phyloP scores from a whole-genome alignment of 768 basidiomycete species.

The Auricularia auricula-judae region DNA sequence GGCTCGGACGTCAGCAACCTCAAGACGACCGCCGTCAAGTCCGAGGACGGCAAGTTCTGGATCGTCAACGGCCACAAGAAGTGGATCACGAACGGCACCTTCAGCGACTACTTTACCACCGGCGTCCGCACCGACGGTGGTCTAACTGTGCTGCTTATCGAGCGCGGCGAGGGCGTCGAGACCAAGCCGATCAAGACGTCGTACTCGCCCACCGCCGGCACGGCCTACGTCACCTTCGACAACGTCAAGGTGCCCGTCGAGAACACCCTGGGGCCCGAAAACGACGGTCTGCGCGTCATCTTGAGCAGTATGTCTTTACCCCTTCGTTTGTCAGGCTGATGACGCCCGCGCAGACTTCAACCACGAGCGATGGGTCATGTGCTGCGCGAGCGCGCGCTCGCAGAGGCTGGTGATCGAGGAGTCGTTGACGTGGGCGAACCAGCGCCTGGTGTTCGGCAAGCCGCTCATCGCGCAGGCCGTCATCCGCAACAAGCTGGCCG shows the following conservation, averaged over 20 bases:
- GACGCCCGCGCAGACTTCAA: conserved; percentile 69
- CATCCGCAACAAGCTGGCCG: conserved; percentile 77
- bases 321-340: conserved; percentile 15
- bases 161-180: conserved; percentile 70
- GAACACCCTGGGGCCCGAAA: conserved; percentile 75
- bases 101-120: conserved; percentile 8
- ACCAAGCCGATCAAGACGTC: conserved; percentile 82
- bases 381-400: conserved; percentile 49
- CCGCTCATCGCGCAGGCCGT: conserved; percentile 57
- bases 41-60: conserved; percentile 73
- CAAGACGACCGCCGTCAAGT: conserved; percentile 61
- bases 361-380: conserved; percentile 92
- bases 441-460: conserved; percentile 51
- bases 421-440: conserved; percentile 81
- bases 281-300: conserved; percentile 58
- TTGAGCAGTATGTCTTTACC: conserved; percentile 21
- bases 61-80: conserved; percentile 83
- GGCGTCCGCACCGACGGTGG: conserved; percentile 32
- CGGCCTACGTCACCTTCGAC: conserved; percentile 73
- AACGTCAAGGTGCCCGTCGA: conserved; percentile 78
- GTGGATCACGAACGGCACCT: conserved; percentile 63
- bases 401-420: conserved; percentile 73
- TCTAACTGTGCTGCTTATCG: conserved; percentile 78
- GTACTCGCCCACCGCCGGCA: conserved; percentile 85
- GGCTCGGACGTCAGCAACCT: conserved; percentile 65